Base-by-base conservation (phyloP, 176 grass and related monocot genomes). In the Hordeum vulgare region DNA sequence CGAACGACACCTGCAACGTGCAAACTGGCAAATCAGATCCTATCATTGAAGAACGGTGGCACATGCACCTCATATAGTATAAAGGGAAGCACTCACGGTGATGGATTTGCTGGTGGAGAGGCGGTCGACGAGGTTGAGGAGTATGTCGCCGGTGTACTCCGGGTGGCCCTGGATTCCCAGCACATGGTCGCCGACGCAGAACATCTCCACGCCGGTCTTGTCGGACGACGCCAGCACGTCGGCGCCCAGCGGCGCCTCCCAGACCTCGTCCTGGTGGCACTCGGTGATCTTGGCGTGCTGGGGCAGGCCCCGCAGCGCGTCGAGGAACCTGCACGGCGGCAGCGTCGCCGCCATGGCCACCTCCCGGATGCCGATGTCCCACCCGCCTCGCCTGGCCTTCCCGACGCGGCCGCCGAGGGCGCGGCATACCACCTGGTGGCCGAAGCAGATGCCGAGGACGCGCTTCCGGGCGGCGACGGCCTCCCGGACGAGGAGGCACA, bases 91-190 rank as follows among this genome's bases (percentile, higher is more conserved):
- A 66, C 87, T 86, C 72, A 98, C 95, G 45, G 71, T 74, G 73
- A 98, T 86, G 71, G 85, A 71, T 5, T 90, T 82, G 35, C 51
- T 71, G 17, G 54, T 28, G 72, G 82, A 68, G 37, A 98, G 92
- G 77, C 89, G 95, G 60, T 93, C 88, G 26, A 95, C 84, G 80
- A 98, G 81, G 84, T 80, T 98, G 14, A 67, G 61, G 65, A 98
- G 59, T 44, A 98, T 98, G 85, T 98, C 96, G 60, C 74, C 80
- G 8, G 84, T 91, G 89, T 98, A 98, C 84, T 98, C 96, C 4
- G 96, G 92, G 84, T 98, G 95, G 2, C 92, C 92, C 82, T 95
- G 96, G 86, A 98, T 91, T 54, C 95, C 95, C 8, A 98, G 76
- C 57, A 93, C 63, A 54, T 80, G 75, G 21, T 93, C 84, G 24